phyloP scores from a whole-genome alignment of 306 rosid genomes.

The Pyrus pyrifolia region DNA sequence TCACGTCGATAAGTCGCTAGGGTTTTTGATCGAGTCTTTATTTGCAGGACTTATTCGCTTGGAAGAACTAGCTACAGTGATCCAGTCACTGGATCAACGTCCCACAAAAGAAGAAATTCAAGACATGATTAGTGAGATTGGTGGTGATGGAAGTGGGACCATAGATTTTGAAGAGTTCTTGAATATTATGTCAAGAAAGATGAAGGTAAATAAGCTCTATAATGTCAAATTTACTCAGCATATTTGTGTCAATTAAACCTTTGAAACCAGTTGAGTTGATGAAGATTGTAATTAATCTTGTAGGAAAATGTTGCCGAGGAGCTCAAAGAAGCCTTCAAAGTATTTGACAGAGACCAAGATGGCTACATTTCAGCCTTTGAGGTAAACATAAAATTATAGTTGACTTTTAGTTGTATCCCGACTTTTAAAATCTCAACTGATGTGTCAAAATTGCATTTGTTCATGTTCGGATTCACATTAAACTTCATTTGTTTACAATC shows the following conservation, averaged over 20 bases:
- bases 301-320: constrained; percentile 58
- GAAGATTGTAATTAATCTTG: not conserved
- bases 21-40: not conserved
- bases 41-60: constrained; percentile 29
- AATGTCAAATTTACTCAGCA: not conserved
- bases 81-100: constrained; percentile 33
- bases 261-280: not conserved
- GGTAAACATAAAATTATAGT: constrained; percentile 27
- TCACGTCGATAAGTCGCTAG: not conserved
- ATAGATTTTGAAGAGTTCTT: constrained; percentile 42
- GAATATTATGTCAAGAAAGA: constrained; percentile 45
- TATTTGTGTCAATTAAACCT: not conserved
- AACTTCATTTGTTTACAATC: too few species aligned
- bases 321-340: constrained; percentile 76
- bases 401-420: not conserved
- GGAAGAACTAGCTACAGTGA: constrained; percentile 32
- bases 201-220: constrained; percentile 25
- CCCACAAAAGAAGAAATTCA: constrained; percentile 40
- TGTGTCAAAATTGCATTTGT: not conserved
- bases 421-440: not conserved
- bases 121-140: constrained; percentile 40
- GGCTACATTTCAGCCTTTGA: constrained; percentile 72
- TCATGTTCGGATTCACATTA: not conserved
- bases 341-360: constrained; percentile 74
- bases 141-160: constrained; percentile 30